These are phyloP conservation scores for Backusella macrospora DNA, from an alignment of 192 early-diverging fungal species.

Conservation along the genomic window DNA sequence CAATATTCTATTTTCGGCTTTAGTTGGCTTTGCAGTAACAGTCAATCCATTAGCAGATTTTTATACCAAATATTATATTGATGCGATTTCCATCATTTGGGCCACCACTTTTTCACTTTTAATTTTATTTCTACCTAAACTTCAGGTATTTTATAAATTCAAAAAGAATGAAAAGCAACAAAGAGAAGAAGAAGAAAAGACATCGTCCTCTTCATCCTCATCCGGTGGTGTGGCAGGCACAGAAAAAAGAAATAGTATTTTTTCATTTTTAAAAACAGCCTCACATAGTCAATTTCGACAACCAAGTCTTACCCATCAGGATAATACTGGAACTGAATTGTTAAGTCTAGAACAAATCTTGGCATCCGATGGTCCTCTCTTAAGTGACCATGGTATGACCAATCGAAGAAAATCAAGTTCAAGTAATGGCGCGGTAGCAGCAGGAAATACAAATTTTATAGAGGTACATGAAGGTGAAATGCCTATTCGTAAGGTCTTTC, in stretches of 20 bases:
- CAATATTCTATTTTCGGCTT: constrained; percentile 49
- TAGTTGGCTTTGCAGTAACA: constrained; percentile 46
- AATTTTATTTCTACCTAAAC: constrained; percentile 50
- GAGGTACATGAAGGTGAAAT: constrained; percentile 50
- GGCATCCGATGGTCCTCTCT: constrained; percentile 20
- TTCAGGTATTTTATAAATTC: constrained; percentile 44
- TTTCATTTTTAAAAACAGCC: constrained; percentile 4
- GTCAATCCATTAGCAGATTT: constrained; percentile 46
- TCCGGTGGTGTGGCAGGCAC: background rate
- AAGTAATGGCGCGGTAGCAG: constrained; percentile 24
- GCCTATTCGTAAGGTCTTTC: constrained; percentile 46
- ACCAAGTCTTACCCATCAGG: background rate
- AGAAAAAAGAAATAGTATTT: background rate
- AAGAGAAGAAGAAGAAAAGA: background rate
- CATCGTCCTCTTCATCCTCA: background rate
- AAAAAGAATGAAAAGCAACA: background rate
- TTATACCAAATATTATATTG: constrained; percentile 47
- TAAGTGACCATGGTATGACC: background rate
- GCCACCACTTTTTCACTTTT: constrained; percentile 52
- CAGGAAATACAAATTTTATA: constrained; percentile 30
- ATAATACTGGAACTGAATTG: constrained; percentile 22
- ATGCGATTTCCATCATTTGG: constrained; percentile 46
- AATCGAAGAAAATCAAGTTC: constrained; percentile 20
- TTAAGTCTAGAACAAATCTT: constrained; percentile 34
- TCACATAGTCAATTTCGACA: background rate